These are phyloP conservation scores for Trichoderma brevicompactum DNA, from an alignment of 2,329 filamentous ascomycete genomes.

Conservation along the genomic window DNA sequence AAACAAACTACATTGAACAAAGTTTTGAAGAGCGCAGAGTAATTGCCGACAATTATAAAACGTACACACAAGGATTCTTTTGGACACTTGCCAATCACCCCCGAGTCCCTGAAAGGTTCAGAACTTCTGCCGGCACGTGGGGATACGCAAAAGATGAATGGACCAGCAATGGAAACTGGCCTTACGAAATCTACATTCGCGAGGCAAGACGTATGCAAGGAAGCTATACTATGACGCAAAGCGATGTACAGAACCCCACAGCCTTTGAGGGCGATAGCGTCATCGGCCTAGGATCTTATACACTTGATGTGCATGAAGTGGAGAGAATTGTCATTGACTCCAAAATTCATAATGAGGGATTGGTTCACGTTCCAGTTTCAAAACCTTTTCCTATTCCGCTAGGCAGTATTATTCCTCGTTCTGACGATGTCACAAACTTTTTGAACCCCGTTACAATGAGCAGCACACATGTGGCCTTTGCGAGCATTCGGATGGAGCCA, in stretches of 20 bases:
- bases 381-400: slow-evolving; percentile 26
- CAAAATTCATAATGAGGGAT: slow-evolving; percentile 34
- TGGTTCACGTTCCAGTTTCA: slow-evolving; percentile 29
- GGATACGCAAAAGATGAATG: slow-evolving; percentile 39
- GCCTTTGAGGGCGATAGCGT: slow-evolving; percentile 30
- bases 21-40: slow-evolving; percentile 28
- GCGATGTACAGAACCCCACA: slow-evolving; percentile 29
- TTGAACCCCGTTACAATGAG: slow-evolving; percentile 28
- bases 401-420: slow-evolving; percentile 22
- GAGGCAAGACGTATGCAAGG: slow-evolving; percentile 37
- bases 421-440: slow-evolving; percentile 27
- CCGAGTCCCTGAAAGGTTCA: slow-evolving; percentile 22
- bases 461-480: slow-evolving; percentile 30
- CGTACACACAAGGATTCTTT: slow-evolving; percentile 32
- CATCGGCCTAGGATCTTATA: slow-evolving; percentile 34
- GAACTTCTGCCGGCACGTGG: slow-evolving; percentile 21
- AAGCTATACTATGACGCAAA: slow-evolving; percentile 36
- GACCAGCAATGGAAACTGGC: slow-evolving; percentile 36
- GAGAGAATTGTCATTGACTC: slow-evolving; percentile 34
- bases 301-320: slow-evolving; percentile 36
- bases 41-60: slow-evolving; percentile 28
- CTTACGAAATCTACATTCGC: slow-evolving; percentile 38
- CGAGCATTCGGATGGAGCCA: slow-evolving; percentile 30
- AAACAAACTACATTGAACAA: slow-evolving; percentile 25
- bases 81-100: slow-evolving; percentile 33